phyloP scores from a whole-genome alignment of 176 grass and related monocot genomes.

The Bolboschoenus planiculmis region DNA sequence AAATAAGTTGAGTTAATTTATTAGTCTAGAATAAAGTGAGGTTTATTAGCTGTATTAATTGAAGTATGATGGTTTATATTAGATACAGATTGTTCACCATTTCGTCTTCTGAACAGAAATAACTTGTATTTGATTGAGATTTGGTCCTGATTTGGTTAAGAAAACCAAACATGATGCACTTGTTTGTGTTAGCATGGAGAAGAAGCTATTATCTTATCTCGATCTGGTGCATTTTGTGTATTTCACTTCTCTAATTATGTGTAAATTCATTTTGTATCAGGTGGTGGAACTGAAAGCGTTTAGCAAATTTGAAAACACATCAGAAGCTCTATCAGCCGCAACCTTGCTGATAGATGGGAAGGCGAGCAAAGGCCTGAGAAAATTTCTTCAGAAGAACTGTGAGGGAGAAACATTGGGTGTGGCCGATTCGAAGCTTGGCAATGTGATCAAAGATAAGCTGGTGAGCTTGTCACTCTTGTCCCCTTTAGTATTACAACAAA shows the following conservation, averaged over 20 bases:
- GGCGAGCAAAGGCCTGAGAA: constrained; percentile 79
- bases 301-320: constrained; percentile 91
- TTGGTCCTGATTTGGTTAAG: neutral
- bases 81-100: too few species aligned
- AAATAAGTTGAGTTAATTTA: neutral
- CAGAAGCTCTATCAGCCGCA: constrained; percentile 67
- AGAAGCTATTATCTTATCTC: neutral
- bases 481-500: neutral
- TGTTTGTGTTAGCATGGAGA: neutral
- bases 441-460: constrained; percentile 84
- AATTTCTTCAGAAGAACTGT: constrained; percentile 69
- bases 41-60: neutral
- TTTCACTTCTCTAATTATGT: neutral
- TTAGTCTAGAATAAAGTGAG: neutral
- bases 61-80: neutral
- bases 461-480: constrained; percentile 17
- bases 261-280: constrained; percentile 27
- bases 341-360: constrained; percentile 89
- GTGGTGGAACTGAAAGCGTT: constrained; percentile 96
- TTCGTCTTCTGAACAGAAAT: neutral
- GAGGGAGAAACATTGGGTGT: constrained; percentile 84
- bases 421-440: constrained; percentile 87
- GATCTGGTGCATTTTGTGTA: neutral
- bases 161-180: neutral
- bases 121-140: neutral